A percentile compares a stretch with the other conserved stretches of the same genome.
Evolutionary conservation across 75 land plant genomes (phyloP).

Genomic region (Isoetes taiwanensis): DNA sequence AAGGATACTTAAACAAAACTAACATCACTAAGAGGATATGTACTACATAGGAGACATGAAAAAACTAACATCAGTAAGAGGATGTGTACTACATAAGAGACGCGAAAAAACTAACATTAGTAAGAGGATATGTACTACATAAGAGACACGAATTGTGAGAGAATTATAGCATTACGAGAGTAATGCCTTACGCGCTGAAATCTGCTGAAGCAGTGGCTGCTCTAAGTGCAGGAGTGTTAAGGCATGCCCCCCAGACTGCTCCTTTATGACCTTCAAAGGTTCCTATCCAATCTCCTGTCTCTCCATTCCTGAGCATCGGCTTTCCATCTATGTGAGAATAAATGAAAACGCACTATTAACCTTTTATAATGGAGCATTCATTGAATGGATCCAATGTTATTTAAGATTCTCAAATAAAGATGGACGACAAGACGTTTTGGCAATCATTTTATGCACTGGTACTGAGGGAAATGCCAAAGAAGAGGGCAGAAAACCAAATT

Average conservation of each 20-base stretch:
- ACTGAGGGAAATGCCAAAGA: too few relatives aligned
- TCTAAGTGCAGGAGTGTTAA: constrained; percentile 58
- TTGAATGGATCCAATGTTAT: too few relatives aligned
- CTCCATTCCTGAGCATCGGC: constrained; percentile 88
- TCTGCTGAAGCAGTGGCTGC: constrained; percentile 89
- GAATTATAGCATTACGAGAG: background rate
- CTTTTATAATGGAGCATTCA: background rate
- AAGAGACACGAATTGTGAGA: background rate
- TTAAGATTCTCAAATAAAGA: too few relatives aligned
- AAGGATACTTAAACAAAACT: too few relatives aligned
- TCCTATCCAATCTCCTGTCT: constrained; percentile 94
- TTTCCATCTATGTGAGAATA: constrained; percentile 8
- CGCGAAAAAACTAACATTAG: background rate
- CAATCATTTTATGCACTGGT: too few relatives aligned
- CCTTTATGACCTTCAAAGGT: constrained; percentile 93
- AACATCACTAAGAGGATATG: too few relatives aligned
- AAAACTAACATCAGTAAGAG: too few relatives aligned
- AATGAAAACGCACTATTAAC: background rate
- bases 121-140: background rate
- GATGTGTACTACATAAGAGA: background rate
- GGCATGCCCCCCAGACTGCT: background rate
- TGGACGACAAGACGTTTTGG: too few relatives aligned
- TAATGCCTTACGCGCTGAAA: constrained; percentile 55
- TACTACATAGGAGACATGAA: too few relatives aligned
- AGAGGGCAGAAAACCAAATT: too few relatives aligned